These are phyloP conservation scores for Ascochyta clinopodiicola DNA, from an alignment of 2,329 filamentous ascomycete genomes.

Conservation along the genomic window DNA sequence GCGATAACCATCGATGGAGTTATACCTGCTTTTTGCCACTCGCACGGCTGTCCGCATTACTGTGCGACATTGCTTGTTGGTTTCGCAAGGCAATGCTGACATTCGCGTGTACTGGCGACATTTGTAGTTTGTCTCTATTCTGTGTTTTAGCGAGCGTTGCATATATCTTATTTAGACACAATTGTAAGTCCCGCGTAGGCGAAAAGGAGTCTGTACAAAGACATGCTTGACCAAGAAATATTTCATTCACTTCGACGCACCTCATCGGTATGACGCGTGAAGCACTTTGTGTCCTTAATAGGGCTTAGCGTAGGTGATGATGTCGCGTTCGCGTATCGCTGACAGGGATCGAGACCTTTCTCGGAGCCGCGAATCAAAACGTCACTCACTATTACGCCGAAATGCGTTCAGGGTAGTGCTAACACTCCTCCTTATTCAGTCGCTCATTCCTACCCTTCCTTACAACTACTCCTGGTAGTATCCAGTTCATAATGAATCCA, in stretches of 20 bases:
- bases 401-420: neutral
- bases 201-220: neutral
- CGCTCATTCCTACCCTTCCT: neutral
- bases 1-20: neutral
- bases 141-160: conserved; percentile 5
- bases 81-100: conserved; percentile 11
- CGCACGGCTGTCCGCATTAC: neutral
- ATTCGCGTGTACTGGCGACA: conserved; percentile 5
- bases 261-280: neutral
- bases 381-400: conserved; percentile 14
- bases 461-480: neutral
- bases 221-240: neutral
- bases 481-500: conserved; percentile 26
- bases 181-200: conserved; percentile 18
- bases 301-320: conserved; percentile 22
- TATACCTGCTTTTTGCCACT: neutral
- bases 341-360: conserved; percentile 21
- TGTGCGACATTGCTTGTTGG: neutral
- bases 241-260: neutral
- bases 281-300: neutral
- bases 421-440: neutral
- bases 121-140: neutral
- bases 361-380: conserved; percentile 25
- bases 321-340: conserved; percentile 18
- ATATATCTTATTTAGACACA: conserved; percentile 1